phyloP scores from a whole-genome alignment of 306 rosid species.

The Cucurbita pepo region DNA sequence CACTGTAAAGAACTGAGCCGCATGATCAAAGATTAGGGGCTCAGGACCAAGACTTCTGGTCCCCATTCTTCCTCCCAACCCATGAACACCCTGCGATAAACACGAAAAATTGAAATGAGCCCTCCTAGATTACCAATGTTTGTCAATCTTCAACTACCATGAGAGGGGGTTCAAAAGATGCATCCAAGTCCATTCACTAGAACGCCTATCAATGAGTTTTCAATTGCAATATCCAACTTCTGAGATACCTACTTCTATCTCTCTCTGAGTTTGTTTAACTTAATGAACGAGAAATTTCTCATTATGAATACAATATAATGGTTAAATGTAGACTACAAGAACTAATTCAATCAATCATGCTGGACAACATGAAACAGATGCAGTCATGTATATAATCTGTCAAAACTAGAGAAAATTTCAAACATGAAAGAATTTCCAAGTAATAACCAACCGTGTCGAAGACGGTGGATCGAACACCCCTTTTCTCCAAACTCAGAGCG shows the following conservation, averaged over 20 bases:
- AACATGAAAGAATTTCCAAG: neutral
- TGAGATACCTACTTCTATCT: neutral
- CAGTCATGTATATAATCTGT: neutral
- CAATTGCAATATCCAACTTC: neutral
- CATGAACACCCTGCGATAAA: conserved; percentile 62
- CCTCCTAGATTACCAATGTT: neutral
- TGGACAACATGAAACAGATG: neutral
- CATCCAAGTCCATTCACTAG: neutral
- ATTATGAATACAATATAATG: neutral
- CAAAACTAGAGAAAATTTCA: neutral
- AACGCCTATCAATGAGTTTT: neutral
- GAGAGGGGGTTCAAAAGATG: neutral
- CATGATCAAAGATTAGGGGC: conserved; percentile 62
- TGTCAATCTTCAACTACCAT: neutral
- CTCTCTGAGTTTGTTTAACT: neutral
- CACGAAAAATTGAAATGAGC: neutral
- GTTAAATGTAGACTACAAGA: too few species aligned
- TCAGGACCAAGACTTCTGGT: conserved; percentile 56
- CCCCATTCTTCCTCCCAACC: conserved; percentile 88
- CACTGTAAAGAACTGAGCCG: conserved; percentile 84
- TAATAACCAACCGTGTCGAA: conserved; percentile 90
- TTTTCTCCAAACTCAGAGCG: conserved; percentile 44
- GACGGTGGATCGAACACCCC: conserved; percentile 76
- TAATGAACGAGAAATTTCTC: neutral
- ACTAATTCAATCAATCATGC: neutral